Conservation (phyloP, 2,329 filamentous ascomycete genomes). For the Paecilomyces variotii region DNA sequence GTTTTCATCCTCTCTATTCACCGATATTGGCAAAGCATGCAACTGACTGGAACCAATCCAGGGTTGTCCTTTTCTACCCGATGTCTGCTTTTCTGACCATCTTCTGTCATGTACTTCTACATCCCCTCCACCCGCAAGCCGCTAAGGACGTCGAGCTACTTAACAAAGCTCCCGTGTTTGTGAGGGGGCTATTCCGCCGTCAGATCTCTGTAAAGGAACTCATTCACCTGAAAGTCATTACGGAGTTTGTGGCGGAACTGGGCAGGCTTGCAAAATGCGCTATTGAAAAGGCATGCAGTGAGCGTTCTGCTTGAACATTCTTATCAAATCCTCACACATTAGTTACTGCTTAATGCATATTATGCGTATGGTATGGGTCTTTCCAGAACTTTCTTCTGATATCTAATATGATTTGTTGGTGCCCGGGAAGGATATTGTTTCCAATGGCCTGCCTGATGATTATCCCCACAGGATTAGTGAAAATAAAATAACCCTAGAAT, state of each 20-base stretch:
- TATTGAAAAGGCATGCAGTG: conserved; percentile 31
- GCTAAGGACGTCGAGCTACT: conserved; percentile 42
- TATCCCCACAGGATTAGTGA: too few species aligned
- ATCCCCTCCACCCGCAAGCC: conserved; percentile 39
- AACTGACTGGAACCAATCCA: conserved; percentile 15
- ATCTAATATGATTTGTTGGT: too few species aligned
- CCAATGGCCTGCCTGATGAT: too few species aligned
- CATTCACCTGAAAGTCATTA: conserved; percentile 34
- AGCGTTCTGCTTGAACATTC: conserved; percentile 8
- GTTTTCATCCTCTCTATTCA: conserved; percentile 14
- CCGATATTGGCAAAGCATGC: neutral
- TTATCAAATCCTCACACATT: too few species aligned
- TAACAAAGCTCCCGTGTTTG: conserved; percentile 34
- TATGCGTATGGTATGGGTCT: too few species aligned
- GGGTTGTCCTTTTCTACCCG: conserved; percentile 51
- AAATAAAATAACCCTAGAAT: too few species aligned
- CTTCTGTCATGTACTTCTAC: conserved; percentile 47
- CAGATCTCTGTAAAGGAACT: conserved; percentile 27
- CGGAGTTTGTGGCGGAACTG: conserved; percentile 39
- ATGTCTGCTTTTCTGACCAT: conserved; percentile 47
- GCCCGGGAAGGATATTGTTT: too few species aligned
- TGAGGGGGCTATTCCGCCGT: conserved; percentile 29
- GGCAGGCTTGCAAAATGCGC: conserved; percentile 38
- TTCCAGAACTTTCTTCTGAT: too few species aligned
- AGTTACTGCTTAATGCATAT: too few species aligned